These are phyloP conservation scores for Blepharisma stoltei DNA, from an alignment of 73 alveolate species.

Conservation along the genomic window DNA sequence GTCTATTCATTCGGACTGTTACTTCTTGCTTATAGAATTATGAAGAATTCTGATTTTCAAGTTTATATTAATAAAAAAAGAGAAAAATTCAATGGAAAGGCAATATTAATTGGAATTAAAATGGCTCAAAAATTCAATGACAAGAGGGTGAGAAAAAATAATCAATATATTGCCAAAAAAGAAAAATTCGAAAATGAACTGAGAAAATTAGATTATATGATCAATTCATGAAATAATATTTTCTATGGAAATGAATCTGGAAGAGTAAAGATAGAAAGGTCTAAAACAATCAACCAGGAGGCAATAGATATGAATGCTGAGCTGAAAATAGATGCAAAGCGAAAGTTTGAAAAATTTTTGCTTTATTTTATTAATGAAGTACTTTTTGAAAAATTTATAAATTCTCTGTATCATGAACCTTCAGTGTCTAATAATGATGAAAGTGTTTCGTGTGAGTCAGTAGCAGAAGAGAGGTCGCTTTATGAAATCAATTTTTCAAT, in stretches of 20 bases:
- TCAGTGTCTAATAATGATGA: neutral
- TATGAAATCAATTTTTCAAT: neutral
- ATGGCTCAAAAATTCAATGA: slow-evolving; percentile 29
- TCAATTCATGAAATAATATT: neutral
- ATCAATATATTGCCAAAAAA: neutral
- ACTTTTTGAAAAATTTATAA: neutral
- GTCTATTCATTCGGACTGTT: neutral
- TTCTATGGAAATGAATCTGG: neutral
- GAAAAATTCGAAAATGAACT: slow-evolving; percentile 2
- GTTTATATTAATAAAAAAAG: neutral
- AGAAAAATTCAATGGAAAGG: neutral
- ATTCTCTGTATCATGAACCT: neutral
- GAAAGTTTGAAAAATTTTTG: neutral
- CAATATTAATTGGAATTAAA: slow-evolving; percentile 17
- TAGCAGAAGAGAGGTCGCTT: neutral
- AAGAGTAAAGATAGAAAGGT: slow-evolving; percentile 10
- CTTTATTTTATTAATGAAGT: neutral
- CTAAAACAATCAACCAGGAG: neutral
- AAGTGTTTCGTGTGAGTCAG: neutral
- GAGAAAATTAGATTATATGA: neutral
- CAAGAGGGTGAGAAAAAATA: neutral
- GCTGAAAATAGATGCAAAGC: neutral
- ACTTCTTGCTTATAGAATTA: neutral
- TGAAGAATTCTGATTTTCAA: neutral
- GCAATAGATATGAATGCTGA: neutral